These are phyloP conservation scores for Trichoderma sp. DNA, from an alignment of 2,329 filamentous ascomycete genomes.

Conservation along the genomic window DNA sequence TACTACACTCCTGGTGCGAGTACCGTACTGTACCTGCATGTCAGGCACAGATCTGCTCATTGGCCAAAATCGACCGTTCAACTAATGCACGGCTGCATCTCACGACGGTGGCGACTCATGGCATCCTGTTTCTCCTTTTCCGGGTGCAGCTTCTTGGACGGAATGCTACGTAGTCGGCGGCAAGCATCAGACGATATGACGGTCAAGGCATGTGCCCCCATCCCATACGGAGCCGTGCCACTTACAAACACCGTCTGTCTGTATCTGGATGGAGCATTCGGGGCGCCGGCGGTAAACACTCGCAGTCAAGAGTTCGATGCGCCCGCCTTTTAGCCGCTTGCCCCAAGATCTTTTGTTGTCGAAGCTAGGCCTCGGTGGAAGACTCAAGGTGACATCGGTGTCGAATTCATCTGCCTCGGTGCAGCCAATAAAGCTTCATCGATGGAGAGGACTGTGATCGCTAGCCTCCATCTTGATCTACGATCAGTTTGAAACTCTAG, in stretches of 20 bases:
- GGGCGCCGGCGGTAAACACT: not conserved
- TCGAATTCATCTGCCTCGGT: not conserved
- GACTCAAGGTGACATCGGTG: not conserved
- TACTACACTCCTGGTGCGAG: slow-evolving; percentile 2
- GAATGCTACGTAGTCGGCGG: not conserved
- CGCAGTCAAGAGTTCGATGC: not conserved
- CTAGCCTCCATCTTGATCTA: slow-evolving; percentile 16
- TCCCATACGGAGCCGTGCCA: not conserved
- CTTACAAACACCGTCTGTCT: not conserved
- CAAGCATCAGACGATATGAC: slow-evolving; percentile 11
- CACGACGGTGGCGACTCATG: slow-evolving; percentile 12
- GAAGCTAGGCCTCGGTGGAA: not conserved
- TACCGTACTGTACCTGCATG: slow-evolving; percentile 13
- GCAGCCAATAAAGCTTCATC: not conserved
- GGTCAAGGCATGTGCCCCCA: not conserved
- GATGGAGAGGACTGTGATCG: not conserved
- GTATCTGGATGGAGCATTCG: not conserved
- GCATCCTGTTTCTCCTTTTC: slow-evolving; percentile 3
- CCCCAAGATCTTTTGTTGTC: not conserved
- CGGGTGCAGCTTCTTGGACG: not conserved
- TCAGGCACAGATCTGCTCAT: slow-evolving; percentile 11
- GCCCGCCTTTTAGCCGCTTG: not conserved
- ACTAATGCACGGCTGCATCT: slow-evolving; percentile 16
- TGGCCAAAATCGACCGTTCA: not conserved
- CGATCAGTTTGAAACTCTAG: slow-evolving; percentile 10